Base-by-base conservation (phyloP, 345 rosid genomes). In the Lepidium didymum region DNA sequence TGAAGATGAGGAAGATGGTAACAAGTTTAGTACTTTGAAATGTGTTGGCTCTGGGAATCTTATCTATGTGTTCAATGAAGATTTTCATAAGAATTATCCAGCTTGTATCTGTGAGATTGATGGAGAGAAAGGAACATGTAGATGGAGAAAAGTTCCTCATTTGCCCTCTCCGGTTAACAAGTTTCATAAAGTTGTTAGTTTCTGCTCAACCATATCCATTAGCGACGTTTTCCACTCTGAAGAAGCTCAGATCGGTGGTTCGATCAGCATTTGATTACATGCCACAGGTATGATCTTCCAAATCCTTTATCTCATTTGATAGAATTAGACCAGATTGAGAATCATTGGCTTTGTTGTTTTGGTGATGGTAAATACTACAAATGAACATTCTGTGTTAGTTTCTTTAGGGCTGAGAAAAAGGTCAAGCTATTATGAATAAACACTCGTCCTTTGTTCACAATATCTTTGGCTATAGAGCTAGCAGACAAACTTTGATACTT, bases 111-210 rank as follows among this genome's bases (percentile, higher is more conserved):
- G 95, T 71, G 86, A 92, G 79, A 81, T 92, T 21, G 45, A 31
- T 38, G 67, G 75, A 4, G 79, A 77, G 14, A 42, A 75, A 9
- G 81, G 75, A 0, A 75, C 64, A 12, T 84, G 84, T 60, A 77
- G 79, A 54, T 89, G 98, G 98, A 82, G 89, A 80, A 86, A 80
- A 74, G 52, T 92, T 52, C 98, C 96, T 14, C 80, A 23, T 8
- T 78, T 87, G 83, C 87, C 92, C 14, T 87, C 79, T 4, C 94
- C 89, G 3, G 90, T 92, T 27, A 92, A 89, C 58, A 82, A 92
- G 82, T 89, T 89, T 63, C 98, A 87, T 68, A 87, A 89, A 67
- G 88, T 92, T 70, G 77, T 89, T 69, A 86, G 87, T 77, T 92
- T 87, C 56, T 87, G 88, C 62, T 92, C 98, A 6, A 68, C 77